phyloP scores from a whole-genome alignment of 306 rosid genomes.

The Bauhinia variegata region DNA sequence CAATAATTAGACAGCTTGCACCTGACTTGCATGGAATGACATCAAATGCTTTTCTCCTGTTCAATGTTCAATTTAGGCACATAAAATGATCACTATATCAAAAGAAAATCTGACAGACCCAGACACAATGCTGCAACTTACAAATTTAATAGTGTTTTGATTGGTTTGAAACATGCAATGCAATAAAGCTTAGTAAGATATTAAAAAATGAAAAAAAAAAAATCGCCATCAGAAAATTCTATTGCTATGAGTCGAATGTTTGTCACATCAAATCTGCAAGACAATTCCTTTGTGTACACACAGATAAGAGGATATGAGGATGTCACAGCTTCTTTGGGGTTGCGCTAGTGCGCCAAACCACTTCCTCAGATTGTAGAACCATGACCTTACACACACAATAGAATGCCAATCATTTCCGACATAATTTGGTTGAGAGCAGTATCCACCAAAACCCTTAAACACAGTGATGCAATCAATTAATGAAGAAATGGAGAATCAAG shows the following conservation, averaged over 20 bases:
- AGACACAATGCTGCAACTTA: constrained; percentile 1
- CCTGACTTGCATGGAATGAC: constrained; percentile 25
- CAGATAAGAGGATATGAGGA: too few species aligned
- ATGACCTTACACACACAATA: not conserved
- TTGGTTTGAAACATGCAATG: constrained; percentile 12
- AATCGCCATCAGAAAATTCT: not conserved
- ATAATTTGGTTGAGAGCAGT: constrained; percentile 1
- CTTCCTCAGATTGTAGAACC: not conserved
- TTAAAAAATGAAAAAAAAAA: not conserved
- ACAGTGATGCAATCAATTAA: not conserved
- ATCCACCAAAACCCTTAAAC: not conserved
- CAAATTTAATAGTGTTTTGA: constrained; percentile 4
- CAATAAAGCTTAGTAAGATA: not conserved
- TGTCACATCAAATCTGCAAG: too few species aligned
- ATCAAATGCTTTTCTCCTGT: constrained; percentile 25
- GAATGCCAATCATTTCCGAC: constrained; percentile 14
- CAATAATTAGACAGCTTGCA: not conserved
- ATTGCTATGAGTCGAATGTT: constrained; percentile 5
- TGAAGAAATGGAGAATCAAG: not conserved
- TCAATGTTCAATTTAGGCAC: constrained; percentile 13
- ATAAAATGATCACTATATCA: too few species aligned
- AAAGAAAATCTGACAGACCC: constrained; percentile 4
- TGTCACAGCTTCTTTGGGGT: too few species aligned
- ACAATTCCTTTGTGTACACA: too few species aligned
- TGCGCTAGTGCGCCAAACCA: too few species aligned